These are phyloP conservation scores for Hymenoscyphus salicellus DNA, from an alignment of 2,329 filamentous ascomycete genomes.

Conservation along the genomic window DNA sequence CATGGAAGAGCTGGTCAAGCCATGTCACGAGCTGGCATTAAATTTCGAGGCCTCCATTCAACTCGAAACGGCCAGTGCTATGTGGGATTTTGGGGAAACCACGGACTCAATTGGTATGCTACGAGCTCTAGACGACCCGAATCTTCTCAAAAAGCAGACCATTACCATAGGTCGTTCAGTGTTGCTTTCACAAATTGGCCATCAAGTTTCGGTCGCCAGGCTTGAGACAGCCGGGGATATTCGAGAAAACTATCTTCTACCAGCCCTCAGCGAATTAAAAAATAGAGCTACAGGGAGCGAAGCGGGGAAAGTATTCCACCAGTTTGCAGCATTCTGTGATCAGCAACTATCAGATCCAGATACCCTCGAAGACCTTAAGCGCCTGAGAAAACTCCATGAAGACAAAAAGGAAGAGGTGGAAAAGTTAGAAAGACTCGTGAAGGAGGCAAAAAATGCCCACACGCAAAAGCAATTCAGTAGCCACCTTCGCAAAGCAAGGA, in stretches of 20 bases:
- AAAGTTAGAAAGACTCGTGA: slow-evolving; percentile 62
- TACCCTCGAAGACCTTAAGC: slow-evolving; percentile 76
- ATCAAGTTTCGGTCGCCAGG: slow-evolving; percentile 83
- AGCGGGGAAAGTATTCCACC: slow-evolving; percentile 85
- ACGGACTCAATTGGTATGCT: slow-evolving; percentile 85
- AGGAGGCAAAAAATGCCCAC: slow-evolving; percentile 43
- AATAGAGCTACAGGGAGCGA: slow-evolving; percentile 65
- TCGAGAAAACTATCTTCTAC: slow-evolving; percentile 78
- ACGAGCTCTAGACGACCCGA: slow-evolving; percentile 64
- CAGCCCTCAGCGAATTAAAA: slow-evolving; percentile 78
- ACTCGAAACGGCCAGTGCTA: slow-evolving; percentile 79
- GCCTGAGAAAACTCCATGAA: slow-evolving; percentile 74
- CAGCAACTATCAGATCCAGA: slow-evolving; percentile 87
- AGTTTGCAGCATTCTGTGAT: slow-evolving; percentile 94
- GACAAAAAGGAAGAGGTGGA: slow-evolving; percentile 78
- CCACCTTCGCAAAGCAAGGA: slow-evolving; percentile 69
- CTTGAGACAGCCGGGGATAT: slow-evolving; percentile 90
- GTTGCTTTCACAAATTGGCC: slow-evolving; percentile 80
- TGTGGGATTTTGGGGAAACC: slow-evolving; percentile 94
- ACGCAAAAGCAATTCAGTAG: slow-evolving; percentile 55
- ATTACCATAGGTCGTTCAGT: slow-evolving; percentile 72
- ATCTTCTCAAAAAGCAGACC: slow-evolving; percentile 63
- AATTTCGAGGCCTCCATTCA: slow-evolving; percentile 73
- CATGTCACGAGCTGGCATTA: slow-evolving; percentile 68
- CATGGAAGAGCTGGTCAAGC: slow-evolving; percentile 71